These are phyloP conservation scores for Hanseniaspora mollemarum DNA, from an alignment of 805 yeast species.

Conservation along the genomic window DNA sequence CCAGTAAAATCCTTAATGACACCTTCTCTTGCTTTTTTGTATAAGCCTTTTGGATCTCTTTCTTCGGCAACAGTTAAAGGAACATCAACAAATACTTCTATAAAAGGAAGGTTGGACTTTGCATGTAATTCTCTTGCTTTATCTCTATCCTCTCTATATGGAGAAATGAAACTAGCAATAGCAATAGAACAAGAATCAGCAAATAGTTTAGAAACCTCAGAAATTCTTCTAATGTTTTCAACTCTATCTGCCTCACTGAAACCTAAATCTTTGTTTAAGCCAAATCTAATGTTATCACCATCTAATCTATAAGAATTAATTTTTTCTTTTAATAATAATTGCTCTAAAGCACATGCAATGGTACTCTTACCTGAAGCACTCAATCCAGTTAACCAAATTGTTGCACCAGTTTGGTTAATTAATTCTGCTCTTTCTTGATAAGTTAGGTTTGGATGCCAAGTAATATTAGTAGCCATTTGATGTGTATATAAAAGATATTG, in stretches of 20 bases:
- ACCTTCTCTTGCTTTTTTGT: conserved; percentile 94
- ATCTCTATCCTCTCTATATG: conserved; percentile 74
- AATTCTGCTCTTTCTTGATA: conserved; percentile 65
- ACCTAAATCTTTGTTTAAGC: conserved; percentile 88
- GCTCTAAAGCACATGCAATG: conserved; percentile 89
- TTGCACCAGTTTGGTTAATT: conserved; percentile 74
- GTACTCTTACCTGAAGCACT: conserved; percentile 94
- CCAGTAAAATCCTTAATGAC: conserved; percentile 91
- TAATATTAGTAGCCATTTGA: conserved; percentile 90
- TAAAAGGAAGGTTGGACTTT: conserved; percentile 62
- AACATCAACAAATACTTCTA: conserved; percentile 86
- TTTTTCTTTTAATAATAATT: conserved; percentile 56
- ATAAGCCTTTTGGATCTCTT: conserved; percentile 94
- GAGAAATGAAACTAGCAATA: conserved; percentile 84
- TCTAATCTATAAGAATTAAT: conserved; percentile 77
- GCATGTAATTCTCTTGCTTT: conserved; percentile 77
- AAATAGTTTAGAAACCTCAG: conserved; percentile 87
- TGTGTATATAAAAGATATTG: too few relatives aligned
- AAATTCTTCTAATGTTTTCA: conserved; percentile 88
- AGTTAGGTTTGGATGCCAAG: conserved; percentile 88
- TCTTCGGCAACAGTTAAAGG: conserved; percentile 90
- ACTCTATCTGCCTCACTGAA: conserved; percentile 84
- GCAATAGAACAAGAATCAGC: conserved; percentile 86
- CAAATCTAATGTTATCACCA: conserved; percentile 90
- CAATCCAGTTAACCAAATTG: conserved; percentile 90